Percentiles rank a stretch among this genome's conserved stretches.
phyloP scores from a whole-genome alignment of 257 asterid species.

The Capsicum baccatum region DNA sequence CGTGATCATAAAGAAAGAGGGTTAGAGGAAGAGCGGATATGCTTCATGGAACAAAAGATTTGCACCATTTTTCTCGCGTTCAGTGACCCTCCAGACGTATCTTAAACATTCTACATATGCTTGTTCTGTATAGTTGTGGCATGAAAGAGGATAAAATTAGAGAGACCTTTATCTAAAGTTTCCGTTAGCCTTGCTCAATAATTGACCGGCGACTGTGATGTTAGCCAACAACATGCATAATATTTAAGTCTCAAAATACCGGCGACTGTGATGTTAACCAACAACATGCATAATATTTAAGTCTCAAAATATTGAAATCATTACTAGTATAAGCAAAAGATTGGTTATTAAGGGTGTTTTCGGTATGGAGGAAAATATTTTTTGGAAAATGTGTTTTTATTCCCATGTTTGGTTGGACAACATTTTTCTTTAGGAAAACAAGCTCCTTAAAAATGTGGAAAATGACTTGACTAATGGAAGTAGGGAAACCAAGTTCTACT shows the following conservation, averaged over 20 bases:
- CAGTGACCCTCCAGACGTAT: neutral
- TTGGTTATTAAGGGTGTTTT: neutral
- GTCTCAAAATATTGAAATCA: neutral
- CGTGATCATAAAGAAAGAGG: slow-evolving; percentile 20
- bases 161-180: neutral
- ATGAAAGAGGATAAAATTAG: neutral
- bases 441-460: too few relatives aligned
- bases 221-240: neutral
- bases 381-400: too few relatives aligned
- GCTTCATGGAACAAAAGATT: neutral
- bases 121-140: neutral
- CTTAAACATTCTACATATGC: neutral
- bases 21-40: slow-evolving; percentile 9
- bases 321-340: neutral
- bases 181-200: neutral
- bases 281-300: neutral
- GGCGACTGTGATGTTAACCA: neutral
- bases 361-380: too few relatives aligned
- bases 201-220: neutral
- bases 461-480: too few relatives aligned
- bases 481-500: too few relatives aligned
- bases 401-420: too few relatives aligned
- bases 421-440: too few relatives aligned
- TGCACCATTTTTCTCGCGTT: slow-evolving; percentile 1
- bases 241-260: neutral